Evolutionary conservation across 148 eudicot species (phyloP).

Genomic region (Persicaria maculosa): DNA sequence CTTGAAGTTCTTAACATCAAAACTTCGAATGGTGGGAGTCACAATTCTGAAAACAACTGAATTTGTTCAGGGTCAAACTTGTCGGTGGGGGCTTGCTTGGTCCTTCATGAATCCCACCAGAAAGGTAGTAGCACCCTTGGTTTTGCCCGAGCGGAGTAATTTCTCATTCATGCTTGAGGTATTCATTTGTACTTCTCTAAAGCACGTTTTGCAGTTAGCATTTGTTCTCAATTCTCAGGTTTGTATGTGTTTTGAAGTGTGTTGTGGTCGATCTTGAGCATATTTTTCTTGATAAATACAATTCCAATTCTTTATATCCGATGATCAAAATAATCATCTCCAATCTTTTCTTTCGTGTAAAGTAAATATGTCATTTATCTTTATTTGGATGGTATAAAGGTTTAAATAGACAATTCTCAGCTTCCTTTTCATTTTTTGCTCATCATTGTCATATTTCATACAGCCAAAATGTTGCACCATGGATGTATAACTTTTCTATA

Average conservation of each 20-base stretch:
- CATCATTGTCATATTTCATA: not conserved
- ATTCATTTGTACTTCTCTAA: constrained; percentile 3
- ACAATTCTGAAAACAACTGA: no score
- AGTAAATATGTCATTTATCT: not conserved
- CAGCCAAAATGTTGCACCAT: no score
- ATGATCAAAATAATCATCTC: not conserved
- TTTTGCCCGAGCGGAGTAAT: constrained; percentile 29
- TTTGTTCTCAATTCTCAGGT: not conserved
- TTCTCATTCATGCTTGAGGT: constrained; percentile 85
- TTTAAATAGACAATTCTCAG: no score
- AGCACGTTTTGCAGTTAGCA: constrained; percentile 1
- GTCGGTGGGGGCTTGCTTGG: constrained; percentile 97
- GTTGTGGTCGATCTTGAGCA: not conserved
- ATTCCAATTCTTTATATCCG: not conserved
- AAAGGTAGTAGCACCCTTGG: constrained; percentile 34
- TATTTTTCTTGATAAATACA: not conserved
- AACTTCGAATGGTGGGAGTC: no score
- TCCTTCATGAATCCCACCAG: constrained; percentile 59
- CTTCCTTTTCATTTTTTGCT: not conserved
- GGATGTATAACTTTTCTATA: not conserved
- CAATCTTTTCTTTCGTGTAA: not conserved
- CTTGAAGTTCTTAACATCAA: no score
- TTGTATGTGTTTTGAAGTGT: constrained; percentile 8
- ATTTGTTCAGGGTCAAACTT: no score
- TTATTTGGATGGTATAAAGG: not conserved